Conservation (phyloP, 1,284 basidiomycete genomes). For the Tilletia indica region DNA sequence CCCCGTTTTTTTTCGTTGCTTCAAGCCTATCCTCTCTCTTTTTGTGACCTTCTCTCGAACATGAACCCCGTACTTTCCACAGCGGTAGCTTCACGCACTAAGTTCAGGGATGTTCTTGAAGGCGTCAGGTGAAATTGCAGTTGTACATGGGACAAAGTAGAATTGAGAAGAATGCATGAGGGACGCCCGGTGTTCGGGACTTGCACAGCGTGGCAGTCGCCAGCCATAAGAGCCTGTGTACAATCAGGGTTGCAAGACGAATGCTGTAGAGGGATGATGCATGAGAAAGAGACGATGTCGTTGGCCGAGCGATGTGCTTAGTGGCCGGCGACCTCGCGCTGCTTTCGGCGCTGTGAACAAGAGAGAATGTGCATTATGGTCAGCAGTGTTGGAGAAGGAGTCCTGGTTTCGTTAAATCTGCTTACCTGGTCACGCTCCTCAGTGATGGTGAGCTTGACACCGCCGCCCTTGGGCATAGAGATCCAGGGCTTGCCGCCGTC, state of each 20-base stretch:
- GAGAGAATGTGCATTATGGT: too few relatives aligned
- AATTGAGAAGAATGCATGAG: conserved; percentile 16
- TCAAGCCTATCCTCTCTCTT: too few relatives aligned
- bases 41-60: too few relatives aligned
- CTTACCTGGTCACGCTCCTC: conserved; percentile 58
- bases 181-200: background rate
- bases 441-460: conserved; percentile 74
- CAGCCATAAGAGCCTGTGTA: background rate
- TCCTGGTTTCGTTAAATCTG: background rate
- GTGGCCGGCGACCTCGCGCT: conserved; percentile 21
- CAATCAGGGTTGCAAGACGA: background rate
- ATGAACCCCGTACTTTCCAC: too few relatives aligned
- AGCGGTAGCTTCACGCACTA: too few relatives aligned
- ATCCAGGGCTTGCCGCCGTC: conserved; percentile 93
- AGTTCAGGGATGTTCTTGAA: too few relatives aligned
- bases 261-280: background rate
- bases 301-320: conserved; percentile 1
- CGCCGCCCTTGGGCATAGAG: conserved; percentile 97
- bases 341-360: conserved; percentile 20
- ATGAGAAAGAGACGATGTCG: background rate
- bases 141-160: conserved; percentile 5
- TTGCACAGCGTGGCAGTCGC: background rate
- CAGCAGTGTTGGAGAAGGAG: background rate
- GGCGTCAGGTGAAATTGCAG: background rate
- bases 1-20: background rate